Base-by-base conservation (phyloP, 148 eudicot species). In the Bassia scoparia region DNA sequence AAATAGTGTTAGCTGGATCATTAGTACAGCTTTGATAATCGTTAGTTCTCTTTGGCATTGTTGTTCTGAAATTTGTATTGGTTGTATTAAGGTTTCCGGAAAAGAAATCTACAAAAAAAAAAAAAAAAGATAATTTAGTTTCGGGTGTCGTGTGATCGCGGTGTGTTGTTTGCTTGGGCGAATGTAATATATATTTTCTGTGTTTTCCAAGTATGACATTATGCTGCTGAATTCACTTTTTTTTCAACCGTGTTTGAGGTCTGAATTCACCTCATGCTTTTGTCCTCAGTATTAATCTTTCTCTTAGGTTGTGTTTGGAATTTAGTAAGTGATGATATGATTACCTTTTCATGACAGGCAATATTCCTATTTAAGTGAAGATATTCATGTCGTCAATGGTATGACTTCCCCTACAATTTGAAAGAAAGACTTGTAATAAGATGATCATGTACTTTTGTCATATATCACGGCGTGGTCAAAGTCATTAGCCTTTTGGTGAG, bases 401-500 rank as follows among this genome's bases (percentile, higher is more conserved):
- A 54, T 33, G 67, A 31, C 56, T 16, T 21, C 23, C 16, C 12
- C 72, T 48, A 44, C 33, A 34, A 55, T 12, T 48, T 59, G 67
- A 56, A 55, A 27, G 34, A 44, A 67, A 46, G 59, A 48, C 33
- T 30, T 33, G 12, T 68, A 3, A 33, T 34, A 20, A 44, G 41
- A 75, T 24, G 78, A 67, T 33, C 34, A 60, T 75, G 67, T 44
- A 10, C 59, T 46, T n/a, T 44, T 59, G 29, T 46, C 21, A 24
- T 67, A 59, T 55, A 24, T 59, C 29, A 10, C 55, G 11, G 59
- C 59, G 30, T 76, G 56, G 66, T 68, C 59, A 34, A 16, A 48
- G 48, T 44, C 44, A 33, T 31, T 68, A 67, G 78, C 61, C 58
- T 68, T 17, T 18, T n/a, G 78, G 73, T 76, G 65, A 66, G 77